Conservation (phyloP, 2,329 filamentous ascomycete genomes). For the Claviceps paspali region DNA sequence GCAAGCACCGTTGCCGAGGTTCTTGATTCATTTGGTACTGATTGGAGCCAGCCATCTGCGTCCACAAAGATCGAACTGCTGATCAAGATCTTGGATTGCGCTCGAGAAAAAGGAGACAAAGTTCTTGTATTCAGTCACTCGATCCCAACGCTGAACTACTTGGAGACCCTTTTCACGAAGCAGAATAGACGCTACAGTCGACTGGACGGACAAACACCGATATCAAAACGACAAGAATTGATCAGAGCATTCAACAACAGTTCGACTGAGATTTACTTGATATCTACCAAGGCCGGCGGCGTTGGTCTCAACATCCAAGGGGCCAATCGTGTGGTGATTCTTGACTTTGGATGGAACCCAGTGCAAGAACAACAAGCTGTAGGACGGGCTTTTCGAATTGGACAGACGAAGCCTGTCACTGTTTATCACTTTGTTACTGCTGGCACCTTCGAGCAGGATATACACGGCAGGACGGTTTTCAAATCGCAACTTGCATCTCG, state of each 20-base stretch:
- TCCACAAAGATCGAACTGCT: slow-evolving; percentile 58
- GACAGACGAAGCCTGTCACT: slow-evolving; percentile 64
- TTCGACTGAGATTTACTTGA: slow-evolving; percentile 49
- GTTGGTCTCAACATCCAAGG: slow-evolving; percentile 70
- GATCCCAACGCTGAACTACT: slow-evolving; percentile 51
- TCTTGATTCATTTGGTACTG: slow-evolving; percentile 22
- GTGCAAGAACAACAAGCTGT: slow-evolving; percentile 74
- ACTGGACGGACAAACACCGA: slow-evolving; percentile 51
- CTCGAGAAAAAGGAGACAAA: slow-evolving; percentile 49
- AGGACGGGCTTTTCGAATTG: slow-evolving; percentile 72
- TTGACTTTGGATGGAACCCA: slow-evolving; percentile 73
- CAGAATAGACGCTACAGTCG: slow-evolving; percentile 35
- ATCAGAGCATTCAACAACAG: slow-evolving; percentile 55
- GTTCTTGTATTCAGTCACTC: slow-evolving; percentile 70
- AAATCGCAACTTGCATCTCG: slow-evolving; percentile 67
- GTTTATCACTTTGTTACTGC: slow-evolving; percentile 71
- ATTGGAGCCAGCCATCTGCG: slow-evolving; percentile 29
- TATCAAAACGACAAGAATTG: slow-evolving; percentile 41
- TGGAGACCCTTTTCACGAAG: slow-evolving; percentile 39
- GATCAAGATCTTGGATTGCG: slow-evolving; percentile 53
- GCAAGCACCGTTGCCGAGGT: slow-evolving; percentile 13
- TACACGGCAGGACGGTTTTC: slow-evolving; percentile 64
- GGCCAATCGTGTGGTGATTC: slow-evolving; percentile 74
- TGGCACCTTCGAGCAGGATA: slow-evolving; percentile 62
- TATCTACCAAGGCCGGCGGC: slow-evolving; percentile 72